These are phyloP conservation scores for Fomes fomentarius DNA, from an alignment of 1,284 basidiomycete genomes.

Conservation along the genomic window DNA sequence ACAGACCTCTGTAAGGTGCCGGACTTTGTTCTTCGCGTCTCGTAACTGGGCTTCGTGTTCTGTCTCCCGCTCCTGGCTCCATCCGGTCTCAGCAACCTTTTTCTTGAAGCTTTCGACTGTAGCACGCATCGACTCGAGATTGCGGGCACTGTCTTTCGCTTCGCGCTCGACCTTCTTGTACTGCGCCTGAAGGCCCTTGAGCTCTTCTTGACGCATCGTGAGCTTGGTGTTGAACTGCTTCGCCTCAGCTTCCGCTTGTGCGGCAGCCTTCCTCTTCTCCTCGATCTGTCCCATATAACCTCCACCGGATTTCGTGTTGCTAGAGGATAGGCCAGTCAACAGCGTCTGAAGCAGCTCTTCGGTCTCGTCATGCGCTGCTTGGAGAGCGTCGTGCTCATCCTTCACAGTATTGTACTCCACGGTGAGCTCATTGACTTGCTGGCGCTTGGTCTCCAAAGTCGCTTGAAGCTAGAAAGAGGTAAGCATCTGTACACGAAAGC, in stretches of 20 bases:
- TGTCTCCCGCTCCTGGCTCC: conserved; percentile 80
- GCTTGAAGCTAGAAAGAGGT: conserved; percentile 51
- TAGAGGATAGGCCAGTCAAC: conserved; percentile 85
- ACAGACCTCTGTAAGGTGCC: conserved; percentile 68
- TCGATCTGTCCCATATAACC: conserved; percentile 98
- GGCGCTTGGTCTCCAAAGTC: conserved; percentile 58
- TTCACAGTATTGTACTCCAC: conserved; percentile 72
- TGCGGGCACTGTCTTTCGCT: conserved; percentile 74
- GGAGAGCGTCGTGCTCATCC: conserved; percentile 67
- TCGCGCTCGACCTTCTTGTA: conserved; percentile 90
- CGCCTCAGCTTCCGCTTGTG: conserved; percentile 83
- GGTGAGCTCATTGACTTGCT: conserved; percentile 64
- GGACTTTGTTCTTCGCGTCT: conserved; percentile 60
- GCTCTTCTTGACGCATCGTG: conserved; percentile 79
- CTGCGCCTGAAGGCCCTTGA: conserved; percentile 76
- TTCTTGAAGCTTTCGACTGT: conserved; percentile 63
- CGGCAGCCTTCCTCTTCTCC: conserved; percentile 78
- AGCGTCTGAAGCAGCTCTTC: conserved; percentile 97
- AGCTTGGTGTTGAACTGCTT: conserved; percentile 86
- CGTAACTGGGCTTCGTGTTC: conserved; percentile 62
- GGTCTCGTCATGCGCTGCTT: conserved; percentile 69
- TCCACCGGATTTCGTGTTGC: conserved; percentile 71
- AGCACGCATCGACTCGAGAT: conserved; percentile 62
- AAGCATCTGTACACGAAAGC: conserved; percentile 1
- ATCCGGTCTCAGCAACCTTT: conserved; percentile 69